Conservation (phyloP, 2,329 filamentous ascomycete species). For the Eutypella sp. region DNA sequence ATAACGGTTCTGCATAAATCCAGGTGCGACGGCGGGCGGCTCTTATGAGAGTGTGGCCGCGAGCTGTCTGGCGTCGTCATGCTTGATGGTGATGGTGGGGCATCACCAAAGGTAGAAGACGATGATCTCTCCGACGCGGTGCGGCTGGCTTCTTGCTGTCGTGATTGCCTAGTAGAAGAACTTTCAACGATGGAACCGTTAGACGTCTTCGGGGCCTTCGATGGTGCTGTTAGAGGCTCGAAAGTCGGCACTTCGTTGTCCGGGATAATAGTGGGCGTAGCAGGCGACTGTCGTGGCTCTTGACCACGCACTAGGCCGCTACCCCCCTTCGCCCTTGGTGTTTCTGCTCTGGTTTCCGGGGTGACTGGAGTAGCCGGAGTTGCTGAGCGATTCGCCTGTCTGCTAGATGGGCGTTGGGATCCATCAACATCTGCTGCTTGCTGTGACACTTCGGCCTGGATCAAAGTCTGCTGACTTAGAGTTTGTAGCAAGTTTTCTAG, state of each 20-base stretch:
- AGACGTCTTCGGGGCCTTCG: conserved; percentile 18
- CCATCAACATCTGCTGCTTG: conserved; percentile 14
- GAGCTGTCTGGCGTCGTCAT: conserved; percentile 38
- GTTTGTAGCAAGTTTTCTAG: conserved; percentile 14
- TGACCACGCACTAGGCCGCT: conserved; percentile 8
- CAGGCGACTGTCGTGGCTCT: conserved; percentile 19
- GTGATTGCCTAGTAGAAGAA: conserved; percentile 17
- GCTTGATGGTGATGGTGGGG: conserved; percentile 32
- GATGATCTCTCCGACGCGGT: conserved; percentile 35
- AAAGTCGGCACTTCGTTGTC: conserved; percentile 25
- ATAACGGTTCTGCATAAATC: conserved; percentile 10
- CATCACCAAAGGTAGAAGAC: conserved; percentile 37
- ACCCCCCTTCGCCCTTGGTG: conserved; percentile 4
- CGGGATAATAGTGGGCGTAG: conserved; percentile 20
- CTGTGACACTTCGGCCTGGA: conserved; percentile 16
- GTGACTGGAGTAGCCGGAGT: background rate
- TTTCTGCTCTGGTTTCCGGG: background rate
- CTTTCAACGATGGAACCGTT: conserved; percentile 13
- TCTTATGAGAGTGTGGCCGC: conserved; percentile 37
- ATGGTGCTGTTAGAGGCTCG: conserved; percentile 21
- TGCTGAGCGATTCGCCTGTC: too few relatives aligned
- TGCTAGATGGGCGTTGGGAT: conserved; percentile 5
- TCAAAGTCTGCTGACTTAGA: too few relatives aligned
- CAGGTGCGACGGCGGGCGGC: conserved; percentile 13
- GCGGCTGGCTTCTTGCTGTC: conserved; percentile 21